Evolutionary conservation across 225 moss, liverwort and hornwort genomes (phyloP).

Genomic region (Anthoceros angustus): DNA sequence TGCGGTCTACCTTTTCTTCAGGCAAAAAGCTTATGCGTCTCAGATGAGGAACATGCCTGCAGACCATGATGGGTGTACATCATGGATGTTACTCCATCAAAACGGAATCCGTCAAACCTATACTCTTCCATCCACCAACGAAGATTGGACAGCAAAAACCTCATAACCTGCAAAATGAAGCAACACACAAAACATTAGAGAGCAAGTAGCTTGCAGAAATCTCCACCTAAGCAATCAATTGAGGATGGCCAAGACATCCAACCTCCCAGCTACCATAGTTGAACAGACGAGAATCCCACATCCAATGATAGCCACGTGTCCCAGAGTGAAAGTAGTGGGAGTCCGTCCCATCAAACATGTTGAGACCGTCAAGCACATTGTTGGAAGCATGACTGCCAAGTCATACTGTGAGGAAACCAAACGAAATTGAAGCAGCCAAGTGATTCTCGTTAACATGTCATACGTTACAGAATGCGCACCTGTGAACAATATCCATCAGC

Average conservation of each 20-base stretch:
- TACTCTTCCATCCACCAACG: conserved; percentile 11
- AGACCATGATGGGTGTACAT: conserved; percentile 10
- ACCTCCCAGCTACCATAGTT: conserved; percentile 11
- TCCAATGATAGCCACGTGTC: conserved; percentile 8
- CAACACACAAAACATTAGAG: not conserved
- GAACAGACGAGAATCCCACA: conserved; percentile 9
- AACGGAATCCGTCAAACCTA: conserved; percentile 7
- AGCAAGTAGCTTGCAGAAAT: not conserved
- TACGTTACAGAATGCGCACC: not conserved
- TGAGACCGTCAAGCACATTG: conserved; percentile 8
- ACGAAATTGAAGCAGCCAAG: too few relatives aligned
- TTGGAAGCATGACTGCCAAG: conserved; percentile 6
- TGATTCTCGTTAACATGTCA: too few relatives aligned
- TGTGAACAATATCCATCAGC: conserved; percentile 8
- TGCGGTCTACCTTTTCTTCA: too few relatives aligned
- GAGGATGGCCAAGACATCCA: not conserved
- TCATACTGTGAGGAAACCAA: too few relatives aligned
- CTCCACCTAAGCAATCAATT: not conserved
- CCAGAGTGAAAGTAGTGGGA: conserved; percentile 8
- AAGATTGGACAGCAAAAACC: conserved; percentile 8
- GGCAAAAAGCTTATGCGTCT: not conserved
- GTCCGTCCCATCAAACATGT: conserved; percentile 10
- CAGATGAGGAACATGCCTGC: not conserved
- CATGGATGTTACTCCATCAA: conserved; percentile 10
- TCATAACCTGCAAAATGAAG: not conserved